Evolutionary conservation across 768 basidiomycete species (phyloP).

Genomic region (Tephrocybe sp.): DNA sequence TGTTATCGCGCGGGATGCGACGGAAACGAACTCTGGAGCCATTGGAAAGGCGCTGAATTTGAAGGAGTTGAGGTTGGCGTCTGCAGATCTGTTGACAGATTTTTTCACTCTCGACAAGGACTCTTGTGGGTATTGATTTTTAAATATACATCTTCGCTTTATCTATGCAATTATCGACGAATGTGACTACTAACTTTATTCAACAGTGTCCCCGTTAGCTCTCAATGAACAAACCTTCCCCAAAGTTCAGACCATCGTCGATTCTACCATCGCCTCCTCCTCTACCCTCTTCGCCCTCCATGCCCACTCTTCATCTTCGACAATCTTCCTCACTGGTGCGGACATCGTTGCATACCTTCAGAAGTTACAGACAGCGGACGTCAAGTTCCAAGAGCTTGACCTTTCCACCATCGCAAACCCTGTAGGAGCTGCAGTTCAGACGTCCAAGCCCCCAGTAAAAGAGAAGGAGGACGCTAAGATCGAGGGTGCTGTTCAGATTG

Average conservation of each 20-base stretch:
- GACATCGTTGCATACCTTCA: slow-evolving; percentile 75
- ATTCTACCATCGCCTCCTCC: slow-evolving; percentile 73
- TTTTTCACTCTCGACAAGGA: slow-evolving; percentile 86
- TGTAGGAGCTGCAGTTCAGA: slow-evolving; percentile 36
- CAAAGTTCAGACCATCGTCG: slow-evolving; percentile 73
- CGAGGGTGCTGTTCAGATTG: slow-evolving; percentile 88
- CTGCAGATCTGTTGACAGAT: slow-evolving; percentile 82
- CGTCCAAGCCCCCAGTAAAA: slow-evolving; percentile 41
- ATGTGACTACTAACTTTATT: too few species aligned
- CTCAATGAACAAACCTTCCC: slow-evolving; percentile 66
- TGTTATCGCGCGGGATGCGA: slow-evolving; percentile 80
- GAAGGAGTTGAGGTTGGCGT: slow-evolving; percentile 86
- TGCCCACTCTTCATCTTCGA: slow-evolving; percentile 65
- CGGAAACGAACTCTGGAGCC: slow-evolving; percentile 77
- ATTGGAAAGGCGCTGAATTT: slow-evolving; percentile 79
- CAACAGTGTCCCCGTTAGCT: slow-evolving; percentile 82
- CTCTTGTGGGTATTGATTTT: slow-evolving; percentile 55
- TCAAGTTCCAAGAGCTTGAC: slow-evolving; percentile 73
- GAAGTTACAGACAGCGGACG: slow-evolving; percentile 64
- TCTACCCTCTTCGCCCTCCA: slow-evolving; percentile 73
- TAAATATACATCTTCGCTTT: slow-evolving; percentile 16
- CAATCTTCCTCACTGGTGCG: slow-evolving; percentile 76
- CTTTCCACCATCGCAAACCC: slow-evolving; percentile 54
- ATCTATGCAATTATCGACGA: not conserved
- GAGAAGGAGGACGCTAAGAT: slow-evolving; percentile 79